These are phyloP conservation scores for Saccharomyces hybrid DNA, from an alignment of 1,139 yeast species.

Conservation along the genomic window DNA sequence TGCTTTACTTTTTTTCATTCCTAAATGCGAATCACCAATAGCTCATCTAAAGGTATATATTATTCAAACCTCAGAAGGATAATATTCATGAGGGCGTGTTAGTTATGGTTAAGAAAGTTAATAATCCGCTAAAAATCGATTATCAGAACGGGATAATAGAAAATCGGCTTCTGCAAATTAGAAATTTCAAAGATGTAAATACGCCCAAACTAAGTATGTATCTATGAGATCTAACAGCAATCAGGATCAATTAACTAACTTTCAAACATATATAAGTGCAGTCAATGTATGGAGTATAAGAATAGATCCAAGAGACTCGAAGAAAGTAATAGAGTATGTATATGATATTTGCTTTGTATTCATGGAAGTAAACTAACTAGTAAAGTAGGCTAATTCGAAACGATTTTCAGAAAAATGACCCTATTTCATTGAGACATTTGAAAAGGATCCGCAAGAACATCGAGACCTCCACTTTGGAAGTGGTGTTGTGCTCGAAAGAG, in stretches of 20 bases:
- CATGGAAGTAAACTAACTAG: constrained; percentile 12
- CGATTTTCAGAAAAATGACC: constrained; percentile 30
- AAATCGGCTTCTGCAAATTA: constrained; percentile 43
- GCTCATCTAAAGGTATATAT: background rate
- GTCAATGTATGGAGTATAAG: constrained; percentile 51
- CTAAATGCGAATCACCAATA: background rate
- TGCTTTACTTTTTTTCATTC: background rate
- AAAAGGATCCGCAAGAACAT: constrained; percentile 35
- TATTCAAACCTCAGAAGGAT: background rate
- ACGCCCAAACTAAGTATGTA: constrained; percentile 34
- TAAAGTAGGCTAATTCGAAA: constrained; percentile 21
- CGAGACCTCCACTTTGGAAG: constrained; percentile 22
- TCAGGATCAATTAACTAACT: background rate
- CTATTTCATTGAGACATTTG: constrained; percentile 36
- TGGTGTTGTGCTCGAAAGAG: constrained; percentile 32
- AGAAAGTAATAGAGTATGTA: constrained; percentile 29
- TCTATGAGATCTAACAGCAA: background rate
- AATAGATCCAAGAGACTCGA: constrained; percentile 40
- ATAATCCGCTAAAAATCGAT: constrained; percentile 37
- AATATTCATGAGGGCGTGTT: background rate
- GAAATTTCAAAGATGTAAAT: constrained; percentile 26
- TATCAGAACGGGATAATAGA: constrained; percentile 43
- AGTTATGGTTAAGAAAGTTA: constrained; percentile 32
- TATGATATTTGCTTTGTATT: constrained; percentile 15
- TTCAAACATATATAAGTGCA: constrained; percentile 6